Evolutionary conservation across 2,329 filamentous ascomycete genomes (phyloP).

Genomic region (Aspergillus oerlinghausenensis): DNA sequence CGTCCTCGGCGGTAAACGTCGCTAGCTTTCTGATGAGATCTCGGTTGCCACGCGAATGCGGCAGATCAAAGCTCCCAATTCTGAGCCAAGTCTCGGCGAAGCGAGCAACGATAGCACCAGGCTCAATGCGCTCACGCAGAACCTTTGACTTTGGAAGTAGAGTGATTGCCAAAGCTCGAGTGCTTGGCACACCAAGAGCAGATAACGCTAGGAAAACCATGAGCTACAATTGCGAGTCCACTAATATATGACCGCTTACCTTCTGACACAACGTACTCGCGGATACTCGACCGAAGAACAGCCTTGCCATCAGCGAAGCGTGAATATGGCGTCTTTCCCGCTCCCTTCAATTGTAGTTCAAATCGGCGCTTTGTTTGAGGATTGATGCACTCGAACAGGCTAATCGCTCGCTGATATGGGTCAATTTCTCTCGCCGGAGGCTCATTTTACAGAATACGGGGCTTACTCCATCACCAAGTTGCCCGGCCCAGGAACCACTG

Average conservation of each 20-base stretch:
- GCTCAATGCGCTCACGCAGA: slow-evolving; percentile 73
- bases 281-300: slow-evolving; percentile 84
- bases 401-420: slow-evolving; percentile 65
- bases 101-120: slow-evolving; percentile 84
- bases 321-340: slow-evolving; percentile 88
- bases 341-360: slow-evolving; percentile 91
- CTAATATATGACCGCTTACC: slow-evolving; percentile 34
- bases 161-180: slow-evolving; percentile 77
- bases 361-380: slow-evolving; percentile 67
- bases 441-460: background rate
- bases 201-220: slow-evolving; percentile 53
- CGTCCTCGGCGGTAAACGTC: slow-evolving; percentile 80
- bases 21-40: slow-evolving; percentile 67
- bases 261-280: slow-evolving; percentile 92
- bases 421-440: slow-evolving; percentile 1
- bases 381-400: slow-evolving; percentile 84
- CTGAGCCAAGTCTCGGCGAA: slow-evolving; percentile 91
- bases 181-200: slow-evolving; percentile 79
- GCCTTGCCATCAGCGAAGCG: slow-evolving; percentile 95
- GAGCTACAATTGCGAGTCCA: background rate
- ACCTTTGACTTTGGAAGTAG: slow-evolving; percentile 70
- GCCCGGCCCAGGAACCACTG: slow-evolving; percentile 84
- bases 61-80: slow-evolving; percentile 94
- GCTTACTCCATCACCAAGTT: slow-evolving; percentile 76
- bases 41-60: slow-evolving; percentile 75